Percentiles rank a stretch among this genome's conserved stretches.
Evolutionary conservation across 2,329 filamentous ascomycete species (phyloP).

Genomic region (Colletotrichum australisinense): DNA sequence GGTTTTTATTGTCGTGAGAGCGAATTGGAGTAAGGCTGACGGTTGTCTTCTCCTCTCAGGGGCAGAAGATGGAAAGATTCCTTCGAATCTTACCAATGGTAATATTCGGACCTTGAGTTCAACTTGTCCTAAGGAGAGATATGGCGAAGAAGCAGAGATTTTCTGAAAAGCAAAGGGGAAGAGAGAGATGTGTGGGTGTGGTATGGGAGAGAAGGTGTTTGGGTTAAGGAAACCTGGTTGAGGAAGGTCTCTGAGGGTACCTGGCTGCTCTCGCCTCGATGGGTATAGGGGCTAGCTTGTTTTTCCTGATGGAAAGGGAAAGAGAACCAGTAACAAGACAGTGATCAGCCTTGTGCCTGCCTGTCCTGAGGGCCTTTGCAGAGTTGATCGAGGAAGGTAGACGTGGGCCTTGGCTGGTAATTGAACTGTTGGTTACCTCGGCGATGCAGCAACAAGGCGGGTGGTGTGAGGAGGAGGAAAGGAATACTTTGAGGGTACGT

Average conservation of each 20-base stretch:
- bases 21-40: background rate
- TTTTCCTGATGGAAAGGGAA: background rate
- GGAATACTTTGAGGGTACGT: background rate
- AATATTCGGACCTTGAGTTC: background rate
- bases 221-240: background rate
- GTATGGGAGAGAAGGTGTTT: background rate
- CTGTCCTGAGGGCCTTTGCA: background rate
- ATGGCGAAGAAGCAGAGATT: background rate
- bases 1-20: background rate
- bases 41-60: background rate
- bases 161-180: background rate
- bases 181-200: background rate
- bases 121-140: background rate
- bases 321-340: background rate
- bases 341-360: conserved; percentile 5
- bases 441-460: background rate
- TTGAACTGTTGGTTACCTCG: background rate
- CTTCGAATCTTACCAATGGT: background rate
- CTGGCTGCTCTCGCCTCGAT: background rate
- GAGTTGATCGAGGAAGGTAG: background rate
- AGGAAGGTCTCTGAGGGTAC: background rate
- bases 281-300: background rate
- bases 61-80: background rate
- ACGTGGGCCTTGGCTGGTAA: background rate
- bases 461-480: background rate